Percentiles rank a stretch among this genome's conserved stretches.
Evolutionary conservation across 192 early-diverging fungal species (phyloP).

Genomic region (Allomyces arbusculus): DNA sequence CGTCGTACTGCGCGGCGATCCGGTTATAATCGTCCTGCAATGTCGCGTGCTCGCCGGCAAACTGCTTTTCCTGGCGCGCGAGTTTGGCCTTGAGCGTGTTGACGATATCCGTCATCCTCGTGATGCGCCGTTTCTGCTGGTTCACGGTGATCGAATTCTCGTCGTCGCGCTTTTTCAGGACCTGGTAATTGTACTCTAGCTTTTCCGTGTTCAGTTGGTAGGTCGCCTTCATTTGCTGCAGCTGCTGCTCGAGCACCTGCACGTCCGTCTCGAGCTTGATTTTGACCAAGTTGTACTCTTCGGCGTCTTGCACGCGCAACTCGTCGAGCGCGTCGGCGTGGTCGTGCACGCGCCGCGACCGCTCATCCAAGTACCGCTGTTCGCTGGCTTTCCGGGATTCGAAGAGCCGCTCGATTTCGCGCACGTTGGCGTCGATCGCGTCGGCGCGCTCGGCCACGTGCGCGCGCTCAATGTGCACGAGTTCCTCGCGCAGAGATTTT

Average conservation of each 20-base stretch:
- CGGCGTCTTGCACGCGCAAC: slow-evolving; percentile 29
- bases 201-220: slow-evolving; percentile 41
- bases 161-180: slow-evolving; percentile 39
- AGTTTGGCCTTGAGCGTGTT: slow-evolving; percentile 31
- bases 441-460: slow-evolving; percentile 33
- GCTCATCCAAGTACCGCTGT: slow-evolving; percentile 28
- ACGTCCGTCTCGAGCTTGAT: slow-evolving; percentile 43
- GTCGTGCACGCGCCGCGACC: slow-evolving; percentile 27
- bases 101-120: slow-evolving; percentile 29
- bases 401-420: slow-evolving; percentile 24
- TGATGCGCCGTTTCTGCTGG: slow-evolving; percentile 37
- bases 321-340: slow-evolving; percentile 28
- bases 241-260: slow-evolving; percentile 39
- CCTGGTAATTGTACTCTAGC: slow-evolving; percentile 41
- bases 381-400: slow-evolving; percentile 20
- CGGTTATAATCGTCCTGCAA: slow-evolving; percentile 38
- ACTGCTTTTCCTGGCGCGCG: slow-evolving; percentile 27
- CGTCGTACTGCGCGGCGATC: slow-evolving; percentile 36
- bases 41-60: slow-evolving; percentile 20
- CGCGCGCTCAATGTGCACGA: slow-evolving; percentile 30
- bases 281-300: slow-evolving; percentile 40
- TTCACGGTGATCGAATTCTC: slow-evolving; percentile 34
- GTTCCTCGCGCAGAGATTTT: slow-evolving; percentile 22
- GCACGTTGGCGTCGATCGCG: slow-evolving; percentile 22
- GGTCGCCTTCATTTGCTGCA: slow-evolving; percentile 37